Evolutionary conservation across 768 basidiomycete genomes (phyloP).

Genomic region (Russula emetica): DNA sequence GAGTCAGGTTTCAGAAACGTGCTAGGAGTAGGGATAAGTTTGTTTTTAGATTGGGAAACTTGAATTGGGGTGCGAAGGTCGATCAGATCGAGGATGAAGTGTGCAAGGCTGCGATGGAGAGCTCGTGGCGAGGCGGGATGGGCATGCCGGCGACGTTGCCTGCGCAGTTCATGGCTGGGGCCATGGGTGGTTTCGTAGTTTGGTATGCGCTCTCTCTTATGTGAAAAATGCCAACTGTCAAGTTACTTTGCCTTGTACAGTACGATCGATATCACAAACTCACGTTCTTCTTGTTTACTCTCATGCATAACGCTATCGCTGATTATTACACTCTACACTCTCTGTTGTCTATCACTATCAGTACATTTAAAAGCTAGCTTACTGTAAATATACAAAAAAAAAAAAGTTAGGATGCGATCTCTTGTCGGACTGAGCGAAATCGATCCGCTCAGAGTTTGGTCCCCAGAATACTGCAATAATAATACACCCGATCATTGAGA

Average conservation of each 20-base stretch:
- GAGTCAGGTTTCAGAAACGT: conserved; percentile 11
- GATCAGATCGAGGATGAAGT: conserved; percentile 21
- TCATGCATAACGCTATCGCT: neutral
- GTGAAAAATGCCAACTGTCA: neutral
- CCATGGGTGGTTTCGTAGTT: conserved; percentile 22
- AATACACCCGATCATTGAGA: conserved; percentile 2
- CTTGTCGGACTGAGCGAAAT: neutral
- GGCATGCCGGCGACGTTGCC: conserved; percentile 17
- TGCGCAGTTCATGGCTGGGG: conserved; percentile 25
- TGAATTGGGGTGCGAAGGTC: conserved; percentile 21
- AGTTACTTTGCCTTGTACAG: neutral
- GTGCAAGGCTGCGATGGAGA: conserved; percentile 7
- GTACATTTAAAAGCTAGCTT: neutral
- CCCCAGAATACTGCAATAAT: neutral
- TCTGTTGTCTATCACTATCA: conserved; percentile 8
- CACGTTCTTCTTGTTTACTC: neutral
- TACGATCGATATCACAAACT: neutral
- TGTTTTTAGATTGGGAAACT: conserved; percentile 9
- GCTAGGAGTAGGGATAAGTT: conserved; percentile 7
- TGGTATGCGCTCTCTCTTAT: conserved; percentile 26
- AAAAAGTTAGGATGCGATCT: neutral
- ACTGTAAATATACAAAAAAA: conserved; percentile 14
- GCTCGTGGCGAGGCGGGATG: neutral
- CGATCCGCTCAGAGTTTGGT: neutral
- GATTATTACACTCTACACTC: neutral